Conservation (phyloP, 2,329 filamentous ascomycete species). For the Graphium sp. region DNA sequence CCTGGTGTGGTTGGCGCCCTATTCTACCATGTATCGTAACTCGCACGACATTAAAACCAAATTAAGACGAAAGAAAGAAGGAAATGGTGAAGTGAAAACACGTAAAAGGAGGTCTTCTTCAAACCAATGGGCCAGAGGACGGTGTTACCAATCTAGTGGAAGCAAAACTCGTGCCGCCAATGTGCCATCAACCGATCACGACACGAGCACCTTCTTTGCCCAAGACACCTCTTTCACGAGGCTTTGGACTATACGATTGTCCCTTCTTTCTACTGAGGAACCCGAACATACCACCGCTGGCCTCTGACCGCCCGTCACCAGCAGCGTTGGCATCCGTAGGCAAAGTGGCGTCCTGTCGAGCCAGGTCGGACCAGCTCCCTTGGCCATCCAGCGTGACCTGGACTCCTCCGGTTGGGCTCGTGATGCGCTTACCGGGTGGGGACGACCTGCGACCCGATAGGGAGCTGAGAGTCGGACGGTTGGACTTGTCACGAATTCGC, state of each 20-base stretch:
- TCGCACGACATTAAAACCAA: too few species aligned
- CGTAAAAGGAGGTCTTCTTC: too few species aligned
- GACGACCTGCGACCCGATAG: conserved; percentile 20
- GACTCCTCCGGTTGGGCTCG: conserved; percentile 66
- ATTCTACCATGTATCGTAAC: too few species aligned
- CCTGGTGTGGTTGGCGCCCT: too few species aligned
- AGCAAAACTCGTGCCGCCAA: conserved; percentile 1
- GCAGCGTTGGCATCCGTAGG: conserved; percentile 34
- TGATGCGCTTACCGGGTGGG: conserved; percentile 49
- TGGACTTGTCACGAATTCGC: conserved; percentile 3
- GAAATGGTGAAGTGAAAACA: too few species aligned
- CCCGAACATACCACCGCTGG: conserved; percentile 57
- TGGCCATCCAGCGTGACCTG: conserved; percentile 82
- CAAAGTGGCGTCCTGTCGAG: conserved; percentile 64
- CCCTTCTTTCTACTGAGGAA: conserved; percentile 85
- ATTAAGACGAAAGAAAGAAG: too few species aligned
- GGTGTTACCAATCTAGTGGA: too few species aligned
- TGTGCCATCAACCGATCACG: conserved; percentile 42
- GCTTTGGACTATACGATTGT: conserved; percentile 80
- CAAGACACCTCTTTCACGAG: conserved; percentile 79
- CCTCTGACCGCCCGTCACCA: conserved; percentile 1
- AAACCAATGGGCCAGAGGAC: too few species aligned
- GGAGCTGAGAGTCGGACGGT: conserved; percentile 4
- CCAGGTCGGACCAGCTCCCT: conserved; percentile 82
- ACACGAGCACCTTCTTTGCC: conserved; percentile 89